Conservation (phyloP, 371 early-diverging fungal genomes). For the Entomophthora muscae region DNA sequence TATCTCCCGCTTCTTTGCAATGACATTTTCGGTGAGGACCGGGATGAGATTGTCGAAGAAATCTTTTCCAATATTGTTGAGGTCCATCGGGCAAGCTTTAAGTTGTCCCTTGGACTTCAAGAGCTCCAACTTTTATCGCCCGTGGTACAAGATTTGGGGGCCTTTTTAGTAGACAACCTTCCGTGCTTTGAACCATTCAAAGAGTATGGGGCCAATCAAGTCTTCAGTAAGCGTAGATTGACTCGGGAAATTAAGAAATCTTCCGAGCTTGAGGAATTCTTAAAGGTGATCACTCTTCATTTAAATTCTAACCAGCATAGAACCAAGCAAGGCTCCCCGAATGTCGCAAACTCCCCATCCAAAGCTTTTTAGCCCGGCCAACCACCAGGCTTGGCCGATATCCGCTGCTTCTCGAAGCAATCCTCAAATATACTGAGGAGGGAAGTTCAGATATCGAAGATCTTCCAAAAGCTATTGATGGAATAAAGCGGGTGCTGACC, state of each 20-base stretch:
- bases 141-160: conserved; percentile 65
- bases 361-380: conserved; percentile 69
- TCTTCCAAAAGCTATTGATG: conserved; percentile 33
- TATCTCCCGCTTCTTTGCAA: conserved; percentile 47
- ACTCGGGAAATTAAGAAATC: conserved; percentile 58
- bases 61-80: conserved; percentile 72
- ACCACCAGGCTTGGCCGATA: conserved; percentile 81
- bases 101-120: conserved; percentile 40
- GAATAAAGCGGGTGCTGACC: conserved; percentile 43
- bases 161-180: conserved; percentile 56
- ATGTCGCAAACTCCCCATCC: conserved; percentile 59
- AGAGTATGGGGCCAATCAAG: conserved; percentile 74
- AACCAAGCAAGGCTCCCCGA: conserved; percentile 54
- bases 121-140: conserved; percentile 45
- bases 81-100: conserved; percentile 43
- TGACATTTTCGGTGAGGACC: conserved; percentile 35
- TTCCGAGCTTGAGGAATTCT: conserved; percentile 11
- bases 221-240: conserved; percentile 58
- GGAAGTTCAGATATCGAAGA: conserved; percentile 55
- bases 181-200: conserved; percentile 60
- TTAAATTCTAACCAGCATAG: conserved; percentile 14
- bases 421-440: conserved; percentile 63
- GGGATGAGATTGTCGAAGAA: conserved; percentile 41
- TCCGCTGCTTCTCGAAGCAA: conserved; percentile 62
- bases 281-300: not conserved